A percentile compares a stretch with the other conserved stretches of the same genome.
These are phyloP conservation scores for Cercophora samala DNA, from an alignment of 495 filamentous ascomycete genomes.

Conservation along the genomic window DNA sequence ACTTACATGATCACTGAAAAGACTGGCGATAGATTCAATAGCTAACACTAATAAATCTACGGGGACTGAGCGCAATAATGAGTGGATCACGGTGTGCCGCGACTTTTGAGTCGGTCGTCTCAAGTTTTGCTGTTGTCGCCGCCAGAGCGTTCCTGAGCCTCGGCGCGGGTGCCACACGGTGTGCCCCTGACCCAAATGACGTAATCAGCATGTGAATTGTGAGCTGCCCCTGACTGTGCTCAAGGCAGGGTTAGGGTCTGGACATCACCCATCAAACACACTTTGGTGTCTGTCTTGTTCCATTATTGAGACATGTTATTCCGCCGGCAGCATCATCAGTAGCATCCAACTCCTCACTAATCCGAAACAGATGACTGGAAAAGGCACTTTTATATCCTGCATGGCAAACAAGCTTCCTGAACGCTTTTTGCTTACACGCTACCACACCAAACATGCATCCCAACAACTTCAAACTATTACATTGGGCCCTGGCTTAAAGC, in stretches of 20 bases:
- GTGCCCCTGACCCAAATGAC: background rate
- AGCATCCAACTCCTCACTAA: too few relatives aligned
- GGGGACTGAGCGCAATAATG: too few relatives aligned
- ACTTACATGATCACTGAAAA: background rate
- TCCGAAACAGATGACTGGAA: background rate
- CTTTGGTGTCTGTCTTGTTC: background rate
- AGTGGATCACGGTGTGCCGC: background rate
- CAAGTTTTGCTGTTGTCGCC: background rate
- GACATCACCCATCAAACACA: background rate
- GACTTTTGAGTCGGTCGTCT: background rate
- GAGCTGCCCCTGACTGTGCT: background rate
- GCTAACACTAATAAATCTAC: too few relatives aligned
- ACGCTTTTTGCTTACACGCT: background rate
- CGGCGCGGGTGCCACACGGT: background rate
- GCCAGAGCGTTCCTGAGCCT: background rate
- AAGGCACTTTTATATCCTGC: background rate
- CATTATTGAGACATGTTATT: too few relatives aligned
- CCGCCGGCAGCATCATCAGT: too few relatives aligned
- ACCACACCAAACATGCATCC: background rate
- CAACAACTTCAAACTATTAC: background rate
- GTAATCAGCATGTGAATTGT: background rate
- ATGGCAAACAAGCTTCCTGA: background rate
- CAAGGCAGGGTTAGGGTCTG: background rate
- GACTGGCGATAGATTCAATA: too few relatives aligned
- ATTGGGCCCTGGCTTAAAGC: constrained; percentile 46